phyloP scores from a whole-genome alignment of 2,329 filamentous ascomycete species.

The Penicillium sp. region DNA sequence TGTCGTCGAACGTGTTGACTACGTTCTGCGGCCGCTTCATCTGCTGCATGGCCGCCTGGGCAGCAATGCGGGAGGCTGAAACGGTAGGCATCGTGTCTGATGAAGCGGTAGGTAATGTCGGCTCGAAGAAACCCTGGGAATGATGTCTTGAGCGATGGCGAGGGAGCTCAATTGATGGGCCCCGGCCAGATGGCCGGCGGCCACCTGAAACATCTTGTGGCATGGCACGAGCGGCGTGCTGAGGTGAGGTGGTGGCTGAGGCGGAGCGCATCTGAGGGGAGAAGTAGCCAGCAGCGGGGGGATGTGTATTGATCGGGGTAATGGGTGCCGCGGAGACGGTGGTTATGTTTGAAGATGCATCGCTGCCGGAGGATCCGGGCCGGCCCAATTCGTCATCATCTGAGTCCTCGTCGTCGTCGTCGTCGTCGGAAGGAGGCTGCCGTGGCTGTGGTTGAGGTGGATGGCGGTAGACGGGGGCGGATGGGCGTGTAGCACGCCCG shows the following conservation, averaged over 20 bases:
- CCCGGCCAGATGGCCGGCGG: slow-evolving; percentile 43
- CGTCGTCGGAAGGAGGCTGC: slow-evolving; percentile 25
- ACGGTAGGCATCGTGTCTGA: slow-evolving; percentile 51
- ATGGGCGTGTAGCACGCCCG: slow-evolving; percentile 21
- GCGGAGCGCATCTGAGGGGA: slow-evolving; percentile 32
- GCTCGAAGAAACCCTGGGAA: slow-evolving; percentile 70
- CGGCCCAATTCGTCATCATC: slow-evolving; percentile 39
- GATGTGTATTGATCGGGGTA: slow-evolving; percentile 37
- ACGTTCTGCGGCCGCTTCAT: slow-evolving; percentile 61
- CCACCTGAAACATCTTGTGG: slow-evolving; percentile 40
- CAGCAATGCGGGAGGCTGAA: slow-evolving; percentile 64
- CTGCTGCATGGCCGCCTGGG: slow-evolving; percentile 66
- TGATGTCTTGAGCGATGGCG: slow-evolving; percentile 53
- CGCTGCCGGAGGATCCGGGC: slow-evolving; percentile 49
- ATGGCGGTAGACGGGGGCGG: slow-evolving; percentile 21
- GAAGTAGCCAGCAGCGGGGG: slow-evolving; percentile 24
- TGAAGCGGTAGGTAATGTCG: slow-evolving; percentile 59
- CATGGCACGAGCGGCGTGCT: slow-evolving; percentile 38
- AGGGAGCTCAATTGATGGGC: slow-evolving; percentile 38
- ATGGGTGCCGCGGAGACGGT: slow-evolving; percentile 46
- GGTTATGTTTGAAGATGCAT: slow-evolving; percentile 51
- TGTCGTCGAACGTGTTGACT: slow-evolving; percentile 44
- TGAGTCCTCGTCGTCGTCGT: slow-evolving; percentile 28
- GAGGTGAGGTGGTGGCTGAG: slow-evolving; percentile 34
- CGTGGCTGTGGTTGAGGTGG: slow-evolving; percentile 17